Evolutionary conservation across 306 rosid species (phyloP), one percentile per base, ranked within the genome.

Genomic region (Amphicarpaea edgeworthii): DNA sequence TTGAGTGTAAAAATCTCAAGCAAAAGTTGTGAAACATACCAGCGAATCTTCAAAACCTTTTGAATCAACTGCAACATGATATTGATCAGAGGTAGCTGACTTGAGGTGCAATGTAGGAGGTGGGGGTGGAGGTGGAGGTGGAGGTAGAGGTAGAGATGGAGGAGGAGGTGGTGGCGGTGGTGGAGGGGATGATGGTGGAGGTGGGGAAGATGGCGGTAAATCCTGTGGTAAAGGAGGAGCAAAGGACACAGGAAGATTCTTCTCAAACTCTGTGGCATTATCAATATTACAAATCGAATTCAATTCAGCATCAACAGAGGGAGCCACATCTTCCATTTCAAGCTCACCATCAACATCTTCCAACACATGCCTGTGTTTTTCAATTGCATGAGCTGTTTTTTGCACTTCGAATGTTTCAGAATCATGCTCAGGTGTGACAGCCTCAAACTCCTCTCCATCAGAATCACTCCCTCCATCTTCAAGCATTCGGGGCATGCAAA

Each of bases 291-390:
- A 80, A 78, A 83, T 72, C 4, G 88, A 84, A 76, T 73, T 83
- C 77, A 83, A 59, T 84, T 87, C 90, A 57, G 80, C 84, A 72
- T 90, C 96, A 79, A 90, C 85, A 73, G 91, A 82, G 26, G 99
- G 99, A 43, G 99, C 94, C 58, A 89, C 97, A 51, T 96, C 99
- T 87, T 96, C 99, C 99, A 96, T 96, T 85, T 96, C 99, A 76
- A 96, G 97, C 80, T 96, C 99, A 5, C 98, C 99, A 65, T 93
- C 99, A 68, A 96, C 97, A 68, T 93, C 99, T 87, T 93, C 98
- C 86, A 93, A 80, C 60, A 93, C 87, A 85, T 85, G 99, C 64
- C 93, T 86, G 73, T 62, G 99, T 71, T 88, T 96, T 79, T 83
- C 96, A 24, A 79, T 64, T 47, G 86, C 77, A 28, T 84, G 83